Conservation (phyloP, 371 early-diverging fungal species). For the Mortierella sp. region DNA sequence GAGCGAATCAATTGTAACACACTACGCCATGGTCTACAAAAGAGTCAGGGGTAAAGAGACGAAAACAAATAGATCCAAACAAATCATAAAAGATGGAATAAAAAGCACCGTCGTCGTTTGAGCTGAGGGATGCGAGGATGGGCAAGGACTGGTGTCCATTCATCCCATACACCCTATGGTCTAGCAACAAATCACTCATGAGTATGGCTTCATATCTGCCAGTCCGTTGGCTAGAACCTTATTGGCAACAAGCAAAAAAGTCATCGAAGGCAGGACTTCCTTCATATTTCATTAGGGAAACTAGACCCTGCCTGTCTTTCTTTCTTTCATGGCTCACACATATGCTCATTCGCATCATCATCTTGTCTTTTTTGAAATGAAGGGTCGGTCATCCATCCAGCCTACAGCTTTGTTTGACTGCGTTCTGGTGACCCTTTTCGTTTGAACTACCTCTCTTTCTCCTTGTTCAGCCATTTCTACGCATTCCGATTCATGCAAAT, state of each 20-base stretch:
- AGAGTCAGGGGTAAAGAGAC: neutral
- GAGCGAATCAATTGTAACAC: no score
- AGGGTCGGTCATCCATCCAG: neutral
- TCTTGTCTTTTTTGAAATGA: neutral
- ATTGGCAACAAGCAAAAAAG: neutral
- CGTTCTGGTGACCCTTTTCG: no score
- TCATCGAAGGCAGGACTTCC: no score
- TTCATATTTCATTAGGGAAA: no score
- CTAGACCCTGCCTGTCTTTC: neutral
- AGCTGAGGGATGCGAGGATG: neutral
- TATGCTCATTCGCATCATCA: neutral
- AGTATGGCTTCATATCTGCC: neutral
- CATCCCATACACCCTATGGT: neutral
- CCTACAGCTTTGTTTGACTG: no score
- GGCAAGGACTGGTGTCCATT: neutral
- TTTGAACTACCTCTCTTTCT: no score
- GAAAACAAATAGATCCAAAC: neutral
- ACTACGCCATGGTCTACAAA: neutral
- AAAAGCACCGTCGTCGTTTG: neutral
- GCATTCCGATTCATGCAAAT: no score
- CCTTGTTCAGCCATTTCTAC: no score
- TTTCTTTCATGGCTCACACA: neutral
- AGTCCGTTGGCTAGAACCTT: constrained; percentile 1
- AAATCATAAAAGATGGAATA: neutral
- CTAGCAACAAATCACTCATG: neutral